Base-by-base conservation (phyloP, 441 rosid genomes). In the Capsella rubella region DNA sequence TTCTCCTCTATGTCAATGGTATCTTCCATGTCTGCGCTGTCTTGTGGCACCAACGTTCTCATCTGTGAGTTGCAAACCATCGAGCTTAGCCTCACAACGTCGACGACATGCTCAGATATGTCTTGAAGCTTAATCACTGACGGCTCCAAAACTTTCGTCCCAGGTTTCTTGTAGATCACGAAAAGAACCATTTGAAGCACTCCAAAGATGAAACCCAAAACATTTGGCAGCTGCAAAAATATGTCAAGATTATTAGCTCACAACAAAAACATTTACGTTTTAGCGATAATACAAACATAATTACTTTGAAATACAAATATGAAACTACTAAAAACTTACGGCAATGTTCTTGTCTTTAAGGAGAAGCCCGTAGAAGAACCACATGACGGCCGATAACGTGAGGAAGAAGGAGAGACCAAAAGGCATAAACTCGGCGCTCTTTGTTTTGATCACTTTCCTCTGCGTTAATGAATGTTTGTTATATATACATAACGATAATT, bases 361-460 rank as follows among this genome's bases (percentile, higher is more conserved):
- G 3, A 87, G 82, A 74, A 85, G 82, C 2, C 97, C 98, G 25
- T 88, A 91, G 79, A 85, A 83, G 81, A 93, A 89, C 98, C 98
- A 93, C 85, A 84, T 85, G 73, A 90, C 84, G 10, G 98, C 96
- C n/a, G 89, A 86, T 50, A 91, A 69, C 7, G 97, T 91, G 57
- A 93, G 93, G 79, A 87, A 91, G 76, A 87, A 75, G 14, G 98
- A 90, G 21, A 93, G 78, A 51, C 81, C 71, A 18, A 91, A 82
- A 0, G 97, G 96, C 98, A 91, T 93, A 82, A 76, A 93, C 82
- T 93, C 96, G 9, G 86, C 97, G 64, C 98, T 93, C 73, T 84
- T 91, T 7, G 96, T 93, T 62, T 77, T 81, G 42, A 91, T 84
- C 15, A 93, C 96, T 81, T 88, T 88, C 61, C 92, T 84, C 98